Base-by-base conservation (phyloP, 305 asterid species). In the Fraxinus paxiana region DNA sequence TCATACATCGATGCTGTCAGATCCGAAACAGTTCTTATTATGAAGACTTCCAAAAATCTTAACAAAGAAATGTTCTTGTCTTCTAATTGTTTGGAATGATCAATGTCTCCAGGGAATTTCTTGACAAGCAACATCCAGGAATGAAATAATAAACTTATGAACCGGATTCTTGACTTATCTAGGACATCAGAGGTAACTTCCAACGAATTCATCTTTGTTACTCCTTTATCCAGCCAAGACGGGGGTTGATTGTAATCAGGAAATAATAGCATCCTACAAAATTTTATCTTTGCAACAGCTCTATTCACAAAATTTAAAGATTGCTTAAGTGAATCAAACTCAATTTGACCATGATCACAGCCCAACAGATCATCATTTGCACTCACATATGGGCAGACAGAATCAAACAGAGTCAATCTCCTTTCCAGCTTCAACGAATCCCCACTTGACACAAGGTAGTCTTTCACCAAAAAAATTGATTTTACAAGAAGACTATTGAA, bases 71-170 rank as follows among this genome's bases (percentile, higher is more conserved):
- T 56, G 75, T 79, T 81, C 77, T 46, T 81, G 81, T 83, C 86
- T 76, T 85, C 94, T 59, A 79, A 81, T 79, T 83, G 82, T 70
- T 86, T 84, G 75, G 82, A 82, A 81, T 51, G 61, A 80, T 78
- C 89, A 88, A 17, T 78, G 73, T 76, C 82, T 56, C 81, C 80
- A 17, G 86, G 87, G 82, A 83, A 84, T 76, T 86, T 89, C 87
- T 90, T 88, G 84, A 92, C 92, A 73, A 92, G 88, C 74, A 81
- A 76, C 81, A 82, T 90, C 99, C 99, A 96, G 75, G 97, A 89
- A 76, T 76, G 82, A 79, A 92, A 89, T 88, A 96, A 83, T 85
- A 87, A 67, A 85, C 86, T 88, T 65, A 94, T 63, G 86, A 92
- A 89, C 78, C 80, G 83, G 46, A 90, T 78, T 88, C 91, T 91